Base-by-base conservation (phyloP, 2,329 filamentous ascomycete genomes). In the Lachnellula subtilissima region DNA sequence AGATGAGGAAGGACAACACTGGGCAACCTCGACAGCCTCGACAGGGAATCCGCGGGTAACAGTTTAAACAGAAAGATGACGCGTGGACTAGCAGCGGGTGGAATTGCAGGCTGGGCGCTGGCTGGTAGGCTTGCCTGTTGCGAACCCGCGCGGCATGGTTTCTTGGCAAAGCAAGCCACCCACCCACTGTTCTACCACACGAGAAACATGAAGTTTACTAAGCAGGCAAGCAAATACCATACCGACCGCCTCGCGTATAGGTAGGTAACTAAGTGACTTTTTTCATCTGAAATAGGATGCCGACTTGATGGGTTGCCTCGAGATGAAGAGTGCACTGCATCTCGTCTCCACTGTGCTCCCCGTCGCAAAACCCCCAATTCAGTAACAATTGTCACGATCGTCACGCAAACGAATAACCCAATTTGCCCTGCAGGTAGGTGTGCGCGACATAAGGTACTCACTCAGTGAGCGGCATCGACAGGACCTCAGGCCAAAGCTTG, bases 31-130 rank as follows among this genome's bases (percentile, higher is more conserved):
- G 36, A 40, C 37, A 40, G 37, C 37, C 37, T 40, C 37, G 19
- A 40, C 42, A 37, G 48, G 49, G 46, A 19, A 48, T 17, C 48
- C 5, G 51, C 54, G 53, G 53, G 51, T 60, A 55, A 40, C 8
- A 32, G 8, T 11, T 8, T 32, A 47, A 23, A 47, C 8, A 25
- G 55, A 56, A 57, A 54, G 57, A 62, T 57, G 59, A 63, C 59
- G 63, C 56, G 59, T 61, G 56, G 56, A 37, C 52, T 61, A 61
- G 55, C 48, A 54, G 36, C 45, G 53, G 62, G 61, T 64, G 60
- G 62, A 60, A 61, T 61, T 61, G 48, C 56, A 19, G 17, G 37
- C 14, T 48, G 48, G 48, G 43, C 54, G 53, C 46, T 40, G 40
- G n/a, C 17, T 23, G 25, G 43, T 49, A 49, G 55, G 25, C 5